These are phyloP conservation scores for Pouteria glomerata DNA, from an alignment of 148 eudicot species.

Conservation along the genomic window DNA sequence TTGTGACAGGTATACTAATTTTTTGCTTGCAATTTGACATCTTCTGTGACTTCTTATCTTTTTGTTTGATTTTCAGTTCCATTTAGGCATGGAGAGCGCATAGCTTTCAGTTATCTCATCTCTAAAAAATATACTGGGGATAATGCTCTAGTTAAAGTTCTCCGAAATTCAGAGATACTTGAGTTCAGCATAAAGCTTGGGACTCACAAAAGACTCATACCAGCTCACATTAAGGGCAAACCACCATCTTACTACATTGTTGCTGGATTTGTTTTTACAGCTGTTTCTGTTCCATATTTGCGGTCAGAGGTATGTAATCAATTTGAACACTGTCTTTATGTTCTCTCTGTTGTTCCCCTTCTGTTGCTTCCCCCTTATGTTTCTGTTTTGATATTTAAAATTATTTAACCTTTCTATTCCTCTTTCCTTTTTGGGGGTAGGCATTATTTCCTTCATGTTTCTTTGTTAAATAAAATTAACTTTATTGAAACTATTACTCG, in stretches of 20 bases:
- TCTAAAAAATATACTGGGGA: slow-evolving; percentile 45
- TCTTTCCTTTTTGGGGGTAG: neutral
- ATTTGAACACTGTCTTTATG: neutral
- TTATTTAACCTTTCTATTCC: too few species aligned
- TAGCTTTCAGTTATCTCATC: slow-evolving; percentile 43
- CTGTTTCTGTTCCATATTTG: slow-evolving; percentile 46
- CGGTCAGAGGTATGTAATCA: slow-evolving; percentile 37
- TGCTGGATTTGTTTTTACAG: slow-evolving; percentile 41
- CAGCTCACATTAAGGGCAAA: slow-evolving; percentile 39
- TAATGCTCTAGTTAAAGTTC: slow-evolving; percentile 36
- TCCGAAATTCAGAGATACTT: slow-evolving; percentile 34
- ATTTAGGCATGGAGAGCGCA: slow-evolving; percentile 55
- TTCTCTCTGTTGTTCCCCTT: neutral
- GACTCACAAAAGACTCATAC: slow-evolving; percentile 39
- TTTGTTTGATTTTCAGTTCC: slow-evolving; percentile 15
- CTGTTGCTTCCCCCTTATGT: too few species aligned
- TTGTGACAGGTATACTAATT: neutral
- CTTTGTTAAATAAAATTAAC: neutral
- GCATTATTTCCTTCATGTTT: neutral
- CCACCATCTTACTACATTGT: slow-evolving; percentile 51
- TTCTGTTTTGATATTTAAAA: too few species aligned
- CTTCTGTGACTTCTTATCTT: neutral
- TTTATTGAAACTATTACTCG: neutral
- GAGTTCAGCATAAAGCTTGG: slow-evolving; percentile 40
- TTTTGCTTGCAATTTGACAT: neutral